Evolutionary conservation across 176 grass and related monocot genomes (phyloP), one percentile per base, ranked within the genome.

Genomic region (Metroxylon sagu): DNA sequence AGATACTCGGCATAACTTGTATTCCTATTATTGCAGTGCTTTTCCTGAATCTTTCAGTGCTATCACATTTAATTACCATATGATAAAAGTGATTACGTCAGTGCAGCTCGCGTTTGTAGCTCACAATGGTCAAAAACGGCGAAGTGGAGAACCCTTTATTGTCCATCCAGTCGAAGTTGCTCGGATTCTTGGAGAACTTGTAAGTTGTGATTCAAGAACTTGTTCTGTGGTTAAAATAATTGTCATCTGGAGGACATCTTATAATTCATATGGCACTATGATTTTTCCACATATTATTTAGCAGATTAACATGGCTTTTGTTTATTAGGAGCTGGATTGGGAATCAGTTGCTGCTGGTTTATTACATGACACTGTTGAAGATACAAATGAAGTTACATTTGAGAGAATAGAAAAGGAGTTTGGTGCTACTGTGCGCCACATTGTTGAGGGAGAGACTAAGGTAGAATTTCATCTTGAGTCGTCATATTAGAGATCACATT

Each of bases 81-180:
- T 43, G 35, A 43, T 66, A 74, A 74, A 77, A 15, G 16, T 73
- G 71, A 50, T 69, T 52, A 75, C 43, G 50, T 74, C 51, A 50
- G 64, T 78, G 68, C 87, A 97, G 93, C 75, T 97, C 60, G 93
- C 93, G 60, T 97, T 88, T 76, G 84, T 91, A 61, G 93, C 93
- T 28, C 93, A 97, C 69, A 81, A 71, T 88, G 93, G 87, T 39
- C 87, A 97, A 71, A 97, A 85, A 80, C 75, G 93, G 58, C 80
- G 87, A 75, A 97, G 93, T 64, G 93, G 93, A 29, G 87, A 97
- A 75, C 93, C 93, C 19, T 97, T 97, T 73, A 97, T 97, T 65
- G 91, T 97, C 72, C 93, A 97, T 85, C 93, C 93, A 62, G 93
- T 97, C 60, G 93, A 91, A 88, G 93, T 97, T 83, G 93, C 93